These are phyloP conservation scores for Boletus eberwhitei DNA, from an alignment of 768 basidiomycete genomes.

Conservation along the genomic window DNA sequence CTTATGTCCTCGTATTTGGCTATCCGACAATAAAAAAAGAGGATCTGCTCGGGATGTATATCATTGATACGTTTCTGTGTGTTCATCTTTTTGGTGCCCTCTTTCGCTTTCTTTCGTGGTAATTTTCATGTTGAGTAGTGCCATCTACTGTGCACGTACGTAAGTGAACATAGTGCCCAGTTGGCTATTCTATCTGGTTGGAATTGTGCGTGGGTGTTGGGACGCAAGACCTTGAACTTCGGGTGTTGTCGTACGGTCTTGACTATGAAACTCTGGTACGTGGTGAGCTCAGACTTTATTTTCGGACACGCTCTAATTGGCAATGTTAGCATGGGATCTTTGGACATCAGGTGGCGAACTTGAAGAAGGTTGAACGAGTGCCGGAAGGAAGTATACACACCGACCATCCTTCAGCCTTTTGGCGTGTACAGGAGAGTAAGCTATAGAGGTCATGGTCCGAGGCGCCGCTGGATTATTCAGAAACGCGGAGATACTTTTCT, in stretches of 20 bases:
- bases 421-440: no score
- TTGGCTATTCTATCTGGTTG: background rate
- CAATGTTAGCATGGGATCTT: background rate
- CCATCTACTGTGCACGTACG: background rate
- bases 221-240: background rate
- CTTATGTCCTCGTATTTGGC: background rate
- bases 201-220: background rate
- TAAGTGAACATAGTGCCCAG: slow-evolving; percentile 1
- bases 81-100: background rate
- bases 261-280: background rate
- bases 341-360: background rate
- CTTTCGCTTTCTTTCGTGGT: background rate
- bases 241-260: background rate
- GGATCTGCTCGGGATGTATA: background rate
- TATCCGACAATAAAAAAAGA: background rate
- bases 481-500: no score
- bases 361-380: background rate
- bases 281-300: background rate
- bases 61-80: background rate
- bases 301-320: background rate
- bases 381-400: background rate
- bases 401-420: background rate
- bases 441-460: no score
- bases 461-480: no score
- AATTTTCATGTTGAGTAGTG: slow-evolving; percentile 1